Base-by-base conservation (phyloP, 169 alveolate genomes). In the Theileria annulata region DNA sequence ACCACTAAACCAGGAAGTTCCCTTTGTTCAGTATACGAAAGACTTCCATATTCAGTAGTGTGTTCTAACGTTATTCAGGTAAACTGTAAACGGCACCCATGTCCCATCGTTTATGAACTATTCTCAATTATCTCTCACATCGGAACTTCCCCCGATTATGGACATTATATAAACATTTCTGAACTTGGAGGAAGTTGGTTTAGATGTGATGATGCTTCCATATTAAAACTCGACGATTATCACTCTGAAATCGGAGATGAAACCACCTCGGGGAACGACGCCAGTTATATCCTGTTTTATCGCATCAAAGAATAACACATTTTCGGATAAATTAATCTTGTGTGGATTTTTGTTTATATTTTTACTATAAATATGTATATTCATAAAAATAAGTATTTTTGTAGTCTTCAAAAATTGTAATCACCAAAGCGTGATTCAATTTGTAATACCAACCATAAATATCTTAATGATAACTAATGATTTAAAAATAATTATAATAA, bases 111-210 rank as follows among this genome's bases (percentile, higher is more conserved):
- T 21, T 82, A 82, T 37, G 80, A 67, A 59, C 77, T 82, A 19
- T 82, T 82, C 71, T 71, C 89, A 10, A 59, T 82, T n/a, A 72
- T 82, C 19, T 51, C 31, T 0, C 89, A 82, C 71, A 60, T 82
- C 17, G 89, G 89, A 25, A 75, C 79, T 5, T 82, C 89, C 47
- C 89, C 89, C 15, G 28, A 76, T 58, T 74, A 75, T 33, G 89
- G 89, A 15, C 89, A 82, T 21, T 82, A 82, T 51, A 62, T 75
- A 17, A 74, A 78, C 35, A 28, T 70, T 17, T 62, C 75, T 3
- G 76, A 76, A 17, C 62, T 82, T 5, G 80, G 70, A 28, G 80
- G 76, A 2, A 56, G 48, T 13, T 82, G 89, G 89, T 82, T 59
- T 75, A 48, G 77, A 21, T 82, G 89, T 62, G 89, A 82, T 33